Conservation (phyloP, 108 stramenopile species). For the Nitzschia palea region DNA sequence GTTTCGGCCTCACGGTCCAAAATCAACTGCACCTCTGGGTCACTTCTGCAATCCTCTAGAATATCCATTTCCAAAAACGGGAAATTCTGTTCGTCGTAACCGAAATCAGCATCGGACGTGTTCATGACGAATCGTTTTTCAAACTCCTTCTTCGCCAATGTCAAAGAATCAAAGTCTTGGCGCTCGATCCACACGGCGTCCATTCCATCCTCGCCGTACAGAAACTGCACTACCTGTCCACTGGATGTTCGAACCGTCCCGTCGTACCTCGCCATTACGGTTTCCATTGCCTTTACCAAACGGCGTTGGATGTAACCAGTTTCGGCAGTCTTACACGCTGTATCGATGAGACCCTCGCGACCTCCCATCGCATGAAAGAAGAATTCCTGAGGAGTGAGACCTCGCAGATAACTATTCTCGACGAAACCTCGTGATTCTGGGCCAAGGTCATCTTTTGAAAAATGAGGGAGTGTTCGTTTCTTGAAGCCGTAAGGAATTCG, state of each 20-base stretch:
- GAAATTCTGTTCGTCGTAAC: slow-evolving; percentile 74
- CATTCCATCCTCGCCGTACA: slow-evolving; percentile 99
- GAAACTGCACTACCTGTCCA: slow-evolving; percentile 96
- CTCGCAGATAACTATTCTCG: slow-evolving; percentile 98
- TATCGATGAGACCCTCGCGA: slow-evolving; percentile 98
- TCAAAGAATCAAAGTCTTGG: slow-evolving; percentile 91
- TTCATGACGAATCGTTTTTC: slow-evolving; percentile 76
- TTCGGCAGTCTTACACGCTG: slow-evolving; percentile 99
- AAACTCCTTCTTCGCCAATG: slow-evolving; percentile 76
- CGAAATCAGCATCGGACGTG: slow-evolving; percentile 83
- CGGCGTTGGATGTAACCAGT: slow-evolving; percentile 99
- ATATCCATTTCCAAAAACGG: slow-evolving; percentile 83
- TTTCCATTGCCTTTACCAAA: slow-evolving; percentile 99
- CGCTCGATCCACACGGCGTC: slow-evolving; percentile 99
- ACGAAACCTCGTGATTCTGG: slow-evolving; percentile 98
- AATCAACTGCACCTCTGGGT: slow-evolving; percentile 82
- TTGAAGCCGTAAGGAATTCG: slow-evolving; percentile 99
- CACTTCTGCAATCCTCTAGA: slow-evolving; percentile 82
- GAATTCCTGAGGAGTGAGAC: slow-evolving; percentile 98
- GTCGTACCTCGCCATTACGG: slow-evolving; percentile 97
- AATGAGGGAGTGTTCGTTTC: slow-evolving; percentile 97
- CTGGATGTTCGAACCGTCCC: slow-evolving; percentile 92
- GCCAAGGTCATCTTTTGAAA: slow-evolving; percentile 98
- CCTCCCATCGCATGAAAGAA: slow-evolving; percentile 99
- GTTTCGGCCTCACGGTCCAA: slow-evolving; percentile 89